phyloP scores from a whole-genome alignment of 345 rosid genomes.

The Citrus unshiu region DNA sequence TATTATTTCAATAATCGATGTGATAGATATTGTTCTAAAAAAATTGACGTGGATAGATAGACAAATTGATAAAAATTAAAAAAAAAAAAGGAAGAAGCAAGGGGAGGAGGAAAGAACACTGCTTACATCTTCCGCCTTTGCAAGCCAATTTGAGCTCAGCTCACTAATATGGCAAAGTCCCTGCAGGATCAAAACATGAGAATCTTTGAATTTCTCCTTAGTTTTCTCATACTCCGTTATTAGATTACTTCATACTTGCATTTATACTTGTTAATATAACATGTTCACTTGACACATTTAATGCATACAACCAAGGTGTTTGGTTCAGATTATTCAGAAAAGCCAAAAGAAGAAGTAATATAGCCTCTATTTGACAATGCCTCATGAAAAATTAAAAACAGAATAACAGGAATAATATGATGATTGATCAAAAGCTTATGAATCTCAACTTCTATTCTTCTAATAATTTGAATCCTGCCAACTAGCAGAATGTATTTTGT shows the following conservation, averaged over 20 bases:
- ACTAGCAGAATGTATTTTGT: neutral
- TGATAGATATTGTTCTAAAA: too few relatives aligned
- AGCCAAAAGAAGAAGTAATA: neutral
- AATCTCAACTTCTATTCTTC: neutral
- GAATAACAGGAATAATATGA: neutral
- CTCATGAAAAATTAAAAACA: neutral
- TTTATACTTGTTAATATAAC: neutral
- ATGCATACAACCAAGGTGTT: neutral
- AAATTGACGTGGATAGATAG: neutral
- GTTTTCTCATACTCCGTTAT: neutral
- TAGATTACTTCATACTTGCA: neutral
- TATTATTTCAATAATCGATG: neutral
- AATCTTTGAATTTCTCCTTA: neutral
- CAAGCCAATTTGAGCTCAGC: slow-evolving; percentile 74
- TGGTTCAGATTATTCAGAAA: neutral
- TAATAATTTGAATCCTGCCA: neutral
- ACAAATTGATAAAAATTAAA: neutral
- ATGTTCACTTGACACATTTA: neutral
- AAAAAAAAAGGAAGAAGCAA: neutral
- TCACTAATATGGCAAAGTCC: slow-evolving; percentile 99
- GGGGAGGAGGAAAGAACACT: neutral
- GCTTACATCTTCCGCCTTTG: slow-evolving; percentile 98
- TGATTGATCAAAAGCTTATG: neutral
- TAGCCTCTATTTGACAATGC: neutral
- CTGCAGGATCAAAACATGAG: slow-evolving; percentile 27